Evolutionary conservation across 2,329 filamentous ascomycete genomes (phyloP).

Genomic region (Cordyceps militaris): DNA sequence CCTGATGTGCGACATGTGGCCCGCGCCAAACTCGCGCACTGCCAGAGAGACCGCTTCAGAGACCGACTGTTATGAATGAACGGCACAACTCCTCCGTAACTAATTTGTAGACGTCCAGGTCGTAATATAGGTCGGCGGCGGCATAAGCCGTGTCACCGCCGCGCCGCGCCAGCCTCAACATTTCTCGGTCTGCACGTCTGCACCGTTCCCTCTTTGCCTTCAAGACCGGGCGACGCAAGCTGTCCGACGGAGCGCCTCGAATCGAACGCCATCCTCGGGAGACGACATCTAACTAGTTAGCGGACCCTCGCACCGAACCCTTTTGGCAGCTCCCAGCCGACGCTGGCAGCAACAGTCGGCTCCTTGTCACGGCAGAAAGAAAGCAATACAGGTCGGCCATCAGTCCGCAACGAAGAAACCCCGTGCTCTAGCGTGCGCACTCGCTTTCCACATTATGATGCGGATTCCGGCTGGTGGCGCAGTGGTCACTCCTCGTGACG

Average conservation of each 20-base stretch:
- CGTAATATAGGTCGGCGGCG: neutral
- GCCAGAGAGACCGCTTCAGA: too few relatives aligned
- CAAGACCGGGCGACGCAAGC: too few relatives aligned
- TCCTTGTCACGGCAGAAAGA: neutral
- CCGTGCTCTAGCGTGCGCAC: neutral
- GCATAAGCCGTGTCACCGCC: neutral
- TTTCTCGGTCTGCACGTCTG: neutral
- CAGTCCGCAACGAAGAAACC: neutral
- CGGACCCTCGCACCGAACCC: neutral
- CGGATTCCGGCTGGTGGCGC: neutral
- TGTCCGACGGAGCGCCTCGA: neutral
- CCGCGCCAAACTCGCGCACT: neutral
- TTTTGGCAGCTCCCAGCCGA: neutral
- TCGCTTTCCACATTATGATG: neutral
- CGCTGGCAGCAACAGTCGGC: neutral
- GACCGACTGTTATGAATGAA: too few relatives aligned
- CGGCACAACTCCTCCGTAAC: too few relatives aligned
- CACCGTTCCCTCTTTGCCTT: neutral
- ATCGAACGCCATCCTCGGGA: neutral
- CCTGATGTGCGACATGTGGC: neutral
- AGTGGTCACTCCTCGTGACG: constrained; percentile 2
- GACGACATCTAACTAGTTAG: neutral
- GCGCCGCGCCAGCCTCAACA: neutral
- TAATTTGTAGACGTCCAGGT: neutral
- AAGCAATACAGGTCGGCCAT: neutral